These are phyloP conservation scores for Dianthus caryophyllus DNA, from an alignment of 148 eudicot genomes.

Conservation along the genomic window DNA sequence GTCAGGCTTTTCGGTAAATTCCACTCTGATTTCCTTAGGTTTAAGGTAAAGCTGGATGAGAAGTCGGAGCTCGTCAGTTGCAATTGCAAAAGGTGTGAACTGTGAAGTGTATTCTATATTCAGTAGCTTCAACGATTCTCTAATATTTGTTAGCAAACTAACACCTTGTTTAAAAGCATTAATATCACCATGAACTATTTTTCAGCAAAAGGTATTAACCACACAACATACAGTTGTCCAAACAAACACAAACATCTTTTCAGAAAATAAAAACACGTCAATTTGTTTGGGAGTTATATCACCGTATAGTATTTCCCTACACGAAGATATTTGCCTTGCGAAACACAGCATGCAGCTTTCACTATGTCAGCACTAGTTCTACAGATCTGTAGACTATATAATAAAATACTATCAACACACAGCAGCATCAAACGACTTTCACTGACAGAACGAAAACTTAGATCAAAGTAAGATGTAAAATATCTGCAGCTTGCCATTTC, in stretches of 20 bases:
- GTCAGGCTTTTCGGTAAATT: too few species aligned
- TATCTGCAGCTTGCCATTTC: not conserved
- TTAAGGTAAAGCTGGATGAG: not conserved
- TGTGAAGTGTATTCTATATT: not conserved
- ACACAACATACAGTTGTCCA: not conserved
- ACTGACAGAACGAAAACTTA: not conserved
- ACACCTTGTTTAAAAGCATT: not conserved
- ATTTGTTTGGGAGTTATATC: too few species aligned
- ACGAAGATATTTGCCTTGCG: too few species aligned
- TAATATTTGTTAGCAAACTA: not conserved
- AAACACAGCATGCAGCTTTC: not conserved
- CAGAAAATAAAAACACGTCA: too few species aligned
- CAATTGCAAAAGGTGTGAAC: not conserved
- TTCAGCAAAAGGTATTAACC: not conserved
- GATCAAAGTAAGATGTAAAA: too few species aligned
- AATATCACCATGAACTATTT: not conserved
- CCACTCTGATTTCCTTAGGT: too few species aligned
- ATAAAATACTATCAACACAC: not conserved
- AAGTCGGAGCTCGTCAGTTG: not conserved
- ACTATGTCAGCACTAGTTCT: not conserved
- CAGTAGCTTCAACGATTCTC: not conserved
- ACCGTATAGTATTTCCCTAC: too few species aligned
- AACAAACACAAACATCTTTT: not conserved
- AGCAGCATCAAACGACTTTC: not conserved
- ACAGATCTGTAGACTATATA: not conserved